Base-by-base conservation (phyloP, 768 basidiomycete species). In the Hygrophorus russula region DNA sequence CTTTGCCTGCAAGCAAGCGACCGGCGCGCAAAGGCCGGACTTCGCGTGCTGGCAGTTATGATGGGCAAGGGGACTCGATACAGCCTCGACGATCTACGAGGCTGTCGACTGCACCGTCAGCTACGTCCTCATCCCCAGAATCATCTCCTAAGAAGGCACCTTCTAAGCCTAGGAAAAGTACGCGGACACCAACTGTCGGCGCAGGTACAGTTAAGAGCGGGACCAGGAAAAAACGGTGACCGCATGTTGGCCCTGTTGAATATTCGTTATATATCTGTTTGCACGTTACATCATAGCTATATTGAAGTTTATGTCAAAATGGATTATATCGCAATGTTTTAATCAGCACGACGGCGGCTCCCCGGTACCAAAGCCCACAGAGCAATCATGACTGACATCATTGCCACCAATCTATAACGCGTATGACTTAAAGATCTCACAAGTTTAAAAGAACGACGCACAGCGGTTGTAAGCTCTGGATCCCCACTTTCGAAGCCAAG, bases 381-480 rank as follows among this genome's bases (percentile, higher is more conserved):
- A n/a, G 69, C 51, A 36, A 73, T 64, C 68, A 79, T 71, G 8
- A 72, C 53, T 0, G 56, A 68, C 73, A 81, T 78, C 76, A 80
- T 76, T 3, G 70, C 63, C 31, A 81, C 69, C 37, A 80, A 52
- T 43, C 78, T 80, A 38, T 17, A 12, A 27, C 9, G 47, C 7
- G 38, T 35, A 34, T 34, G 8, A 12, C 30, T 36, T 29, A 13
- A 33, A 31, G 24, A 18, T 9, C 19, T 8, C 11, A 12, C 24
- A 15, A 12, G 15, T 47, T 10, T 18, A 42, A 30, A 34, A 32
- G 28, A 42, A 41, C 18, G 5, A 61, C 78, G 57, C 49, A 81
- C 79, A 81, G 57, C 5, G 80, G 80, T 50, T 80, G 78, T 44
- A 82, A 55, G 48, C 68, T 71, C 45, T 65, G 61, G 34, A 83